Conservation (phyloP, 306 rosid genomes). For the Pueraria montana region DNA sequence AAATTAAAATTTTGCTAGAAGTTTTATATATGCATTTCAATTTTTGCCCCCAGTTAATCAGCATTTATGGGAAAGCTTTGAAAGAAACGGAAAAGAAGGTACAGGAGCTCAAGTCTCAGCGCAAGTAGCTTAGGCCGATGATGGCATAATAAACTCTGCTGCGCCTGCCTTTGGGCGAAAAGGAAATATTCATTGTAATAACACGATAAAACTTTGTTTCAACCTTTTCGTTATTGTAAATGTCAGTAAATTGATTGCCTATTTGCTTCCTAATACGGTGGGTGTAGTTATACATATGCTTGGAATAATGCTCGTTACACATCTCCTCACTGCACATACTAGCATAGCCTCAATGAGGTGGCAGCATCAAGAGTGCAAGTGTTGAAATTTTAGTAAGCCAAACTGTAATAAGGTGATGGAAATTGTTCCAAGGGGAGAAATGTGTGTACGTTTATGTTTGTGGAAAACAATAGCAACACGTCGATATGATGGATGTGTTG, state of each 20-base stretch:
- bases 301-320: background rate
- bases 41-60: slow-evolving; percentile 65
- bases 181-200: slow-evolving; percentile 23
- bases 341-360: background rate
- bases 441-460: background rate
- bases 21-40: slow-evolving; percentile 15
- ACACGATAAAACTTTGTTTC: slow-evolving; percentile 11
- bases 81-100: slow-evolving; percentile 81
- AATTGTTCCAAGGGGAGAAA: background rate
- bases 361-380: background rate
- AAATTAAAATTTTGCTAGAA: background rate
- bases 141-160: slow-evolving; percentile 32
- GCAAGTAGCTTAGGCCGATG: slow-evolving; percentile 52
- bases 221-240: slow-evolving; percentile 28
- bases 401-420: background rate
- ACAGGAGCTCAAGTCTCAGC: slow-evolving; percentile 82
- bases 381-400: background rate
- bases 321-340: background rate
- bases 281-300: background rate
- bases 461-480: background rate
- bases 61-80: slow-evolving; percentile 81
- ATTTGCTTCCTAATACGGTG: slow-evolving; percentile 18
- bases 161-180: slow-evolving; percentile 30
- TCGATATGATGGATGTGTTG: background rate
- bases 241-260: slow-evolving; percentile 12